Evolutionary conservation across 1,284 basidiomycete species (phyloP).

Genomic region (Tilletia horrida): DNA sequence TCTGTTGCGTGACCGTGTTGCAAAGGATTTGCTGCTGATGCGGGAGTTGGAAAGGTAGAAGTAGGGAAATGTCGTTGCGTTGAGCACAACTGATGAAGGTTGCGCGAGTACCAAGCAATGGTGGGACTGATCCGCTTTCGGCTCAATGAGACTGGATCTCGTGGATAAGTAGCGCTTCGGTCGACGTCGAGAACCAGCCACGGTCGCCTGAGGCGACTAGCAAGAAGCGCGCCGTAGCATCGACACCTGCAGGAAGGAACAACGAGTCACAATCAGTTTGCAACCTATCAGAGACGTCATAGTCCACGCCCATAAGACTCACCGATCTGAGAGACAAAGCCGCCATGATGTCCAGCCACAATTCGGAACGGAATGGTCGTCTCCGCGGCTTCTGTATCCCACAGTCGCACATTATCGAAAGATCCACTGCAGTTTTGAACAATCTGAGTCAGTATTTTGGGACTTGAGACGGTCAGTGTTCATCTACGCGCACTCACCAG

Average conservation of each 20-base stretch:
- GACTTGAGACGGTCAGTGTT: background rate
- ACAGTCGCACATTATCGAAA: conserved; percentile 86
- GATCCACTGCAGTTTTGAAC: conserved; percentile 67
- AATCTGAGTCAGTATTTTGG: background rate
- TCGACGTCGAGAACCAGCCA: conserved; percentile 67
- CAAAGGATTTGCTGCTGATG: background rate
- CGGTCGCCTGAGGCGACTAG: conserved; percentile 89
- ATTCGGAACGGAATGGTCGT: conserved; percentile 70
- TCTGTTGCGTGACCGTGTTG: too few relatives aligned
- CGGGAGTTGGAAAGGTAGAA: too few relatives aligned
- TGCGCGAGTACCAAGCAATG: background rate
- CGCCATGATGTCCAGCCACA: conserved; percentile 92
- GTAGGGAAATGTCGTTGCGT: background rate
- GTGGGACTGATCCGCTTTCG: background rate
- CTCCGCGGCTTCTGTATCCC: conserved; percentile 72
- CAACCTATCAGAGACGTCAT: background rate
- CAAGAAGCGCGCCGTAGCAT: conserved; percentile 77
- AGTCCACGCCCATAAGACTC: conserved; percentile 49
- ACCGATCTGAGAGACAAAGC: conserved; percentile 85
- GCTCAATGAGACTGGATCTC: conserved; percentile 29
- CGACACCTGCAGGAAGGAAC: conserved; percentile 65
- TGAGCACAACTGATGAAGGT: background rate
- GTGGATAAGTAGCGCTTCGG: conserved; percentile 48
- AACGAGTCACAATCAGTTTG: too few relatives aligned
- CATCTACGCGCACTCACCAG: conserved; percentile 62